Conservation (phyloP, 2,329 filamentous ascomycete genomes). For the Talaromyces piceae region DNA sequence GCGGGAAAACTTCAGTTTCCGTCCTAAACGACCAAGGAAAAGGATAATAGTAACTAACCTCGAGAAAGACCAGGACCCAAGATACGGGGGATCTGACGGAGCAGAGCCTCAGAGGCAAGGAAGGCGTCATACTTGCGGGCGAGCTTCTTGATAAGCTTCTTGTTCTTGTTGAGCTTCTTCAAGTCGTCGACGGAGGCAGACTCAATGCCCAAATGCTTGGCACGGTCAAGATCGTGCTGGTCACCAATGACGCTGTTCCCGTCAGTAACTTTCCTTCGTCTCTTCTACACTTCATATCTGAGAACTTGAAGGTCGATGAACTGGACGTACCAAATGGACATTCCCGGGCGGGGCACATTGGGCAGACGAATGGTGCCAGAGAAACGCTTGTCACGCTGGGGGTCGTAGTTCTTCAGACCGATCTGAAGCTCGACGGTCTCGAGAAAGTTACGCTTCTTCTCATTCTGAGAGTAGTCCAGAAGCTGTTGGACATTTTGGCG, state of each 20-base stretch:
- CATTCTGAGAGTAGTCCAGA: constrained; percentile 88
- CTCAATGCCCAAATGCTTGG: constrained; percentile 97
- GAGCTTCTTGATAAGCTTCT: constrained; percentile 99
- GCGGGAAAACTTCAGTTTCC: constrained; percentile 22
- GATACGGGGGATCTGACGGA: constrained; percentile 99
- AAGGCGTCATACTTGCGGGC: constrained; percentile 99
- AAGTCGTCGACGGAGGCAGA: constrained; percentile 97
- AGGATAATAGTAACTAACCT: constrained; percentile 54
- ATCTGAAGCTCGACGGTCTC: constrained; percentile 80
- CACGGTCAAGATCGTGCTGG: constrained; percentile 99
- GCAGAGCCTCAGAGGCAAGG: constrained; percentile 90
- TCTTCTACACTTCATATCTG: no score
- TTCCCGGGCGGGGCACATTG: constrained; percentile 80
- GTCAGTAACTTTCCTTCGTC: constrained; percentile 3
- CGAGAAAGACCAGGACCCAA: constrained; percentile 97
- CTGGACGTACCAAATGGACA: constrained; percentile 65
- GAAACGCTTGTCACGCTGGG: constrained; percentile 99
- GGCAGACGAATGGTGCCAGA: constrained; percentile 96
- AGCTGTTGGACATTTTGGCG: constrained; percentile 88
- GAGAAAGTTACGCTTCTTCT: constrained; percentile 98
- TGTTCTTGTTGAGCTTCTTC: constrained; percentile 99
- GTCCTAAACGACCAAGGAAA: no score
- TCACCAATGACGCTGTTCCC: constrained; percentile 65
- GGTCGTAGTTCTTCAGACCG: constrained; percentile 98
- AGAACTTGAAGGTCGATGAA: background rate